Evolutionary conservation across 192 early-diverging fungal genomes (phyloP).

Genomic region (Neocallimastix lanati): DNA sequence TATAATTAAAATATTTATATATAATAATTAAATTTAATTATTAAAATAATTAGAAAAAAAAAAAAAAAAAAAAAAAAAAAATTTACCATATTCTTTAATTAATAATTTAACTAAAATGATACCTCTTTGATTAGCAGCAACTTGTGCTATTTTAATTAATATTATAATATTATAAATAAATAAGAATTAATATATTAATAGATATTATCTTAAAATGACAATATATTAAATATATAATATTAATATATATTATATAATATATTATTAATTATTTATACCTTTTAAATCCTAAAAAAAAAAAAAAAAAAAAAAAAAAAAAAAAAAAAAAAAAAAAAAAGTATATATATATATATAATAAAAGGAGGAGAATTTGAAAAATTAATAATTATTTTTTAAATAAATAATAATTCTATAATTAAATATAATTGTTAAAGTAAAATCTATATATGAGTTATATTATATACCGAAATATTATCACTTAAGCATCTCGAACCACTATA

Average conservation of each 20-base stretch:
- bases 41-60: too few relatives aligned
- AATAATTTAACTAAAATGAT: constrained; percentile 63
- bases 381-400: too few relatives aligned
- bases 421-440: too few relatives aligned
- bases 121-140: constrained; percentile 90
- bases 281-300: not conserved
- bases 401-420: too few relatives aligned
- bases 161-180: not conserved
- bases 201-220: not conserved
- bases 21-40: too few relatives aligned
- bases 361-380: too few relatives aligned
- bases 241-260: too few relatives aligned
- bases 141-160: constrained; percentile 40
- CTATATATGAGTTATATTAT: not conserved
- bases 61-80: too few relatives aligned
- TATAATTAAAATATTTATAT: too few relatives aligned
- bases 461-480: constrained; percentile 61
- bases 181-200: not conserved
- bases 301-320: not conserved
- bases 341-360: too few relatives aligned
- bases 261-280: too few relatives aligned
- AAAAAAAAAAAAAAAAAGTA: not conserved
- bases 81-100: constrained; percentile 53
- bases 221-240: too few relatives aligned
- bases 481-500: constrained; percentile 71